Percentiles rank a stretch among this genome's conserved stretches.
These are phyloP conservation scores for Aspergillus oerlinghausenensis DNA, from an alignment of 2,329 filamentous ascomycete species.

Conservation along the genomic window DNA sequence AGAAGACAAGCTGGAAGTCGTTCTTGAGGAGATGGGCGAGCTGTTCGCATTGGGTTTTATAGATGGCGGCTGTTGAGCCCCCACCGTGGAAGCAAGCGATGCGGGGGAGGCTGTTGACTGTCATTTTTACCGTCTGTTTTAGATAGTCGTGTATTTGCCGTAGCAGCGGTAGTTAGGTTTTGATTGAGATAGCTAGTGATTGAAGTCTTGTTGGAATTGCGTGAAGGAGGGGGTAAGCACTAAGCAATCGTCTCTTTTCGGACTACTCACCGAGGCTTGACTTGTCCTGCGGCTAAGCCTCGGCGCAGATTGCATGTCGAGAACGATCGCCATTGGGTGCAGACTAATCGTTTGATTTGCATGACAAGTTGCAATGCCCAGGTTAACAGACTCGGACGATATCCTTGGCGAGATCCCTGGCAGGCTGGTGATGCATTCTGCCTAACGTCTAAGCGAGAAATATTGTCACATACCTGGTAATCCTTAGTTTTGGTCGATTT, in stretches of 20 bases:
- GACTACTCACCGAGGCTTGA: background rate
- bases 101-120: conserved; percentile 5
- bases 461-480: background rate
- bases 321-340: background rate
- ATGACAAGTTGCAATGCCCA: background rate
- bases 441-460: background rate
- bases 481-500: background rate
- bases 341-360: background rate
- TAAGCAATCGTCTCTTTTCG: background rate
- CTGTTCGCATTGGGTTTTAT: conserved; percentile 16
- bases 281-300: background rate
- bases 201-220: background rate
- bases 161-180: background rate
- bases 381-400: too few relatives aligned
- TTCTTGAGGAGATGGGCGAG: conserved; percentile 10
- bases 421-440: too few relatives aligned
- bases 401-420: too few relatives aligned
- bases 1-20: conserved; percentile 17
- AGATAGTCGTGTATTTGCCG: too few relatives aligned
- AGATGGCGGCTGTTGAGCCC: conserved; percentile 16
- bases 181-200: background rate
- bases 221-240: background rate
- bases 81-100: conserved; percentile 23
- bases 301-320: background rate
- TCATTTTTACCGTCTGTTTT: background rate